Evolutionary conservation across 2,329 filamentous ascomycete species (phyloP), one percentile per base, ranked within the genome.

Genomic region (Fusarium odoratissimum): DNA sequence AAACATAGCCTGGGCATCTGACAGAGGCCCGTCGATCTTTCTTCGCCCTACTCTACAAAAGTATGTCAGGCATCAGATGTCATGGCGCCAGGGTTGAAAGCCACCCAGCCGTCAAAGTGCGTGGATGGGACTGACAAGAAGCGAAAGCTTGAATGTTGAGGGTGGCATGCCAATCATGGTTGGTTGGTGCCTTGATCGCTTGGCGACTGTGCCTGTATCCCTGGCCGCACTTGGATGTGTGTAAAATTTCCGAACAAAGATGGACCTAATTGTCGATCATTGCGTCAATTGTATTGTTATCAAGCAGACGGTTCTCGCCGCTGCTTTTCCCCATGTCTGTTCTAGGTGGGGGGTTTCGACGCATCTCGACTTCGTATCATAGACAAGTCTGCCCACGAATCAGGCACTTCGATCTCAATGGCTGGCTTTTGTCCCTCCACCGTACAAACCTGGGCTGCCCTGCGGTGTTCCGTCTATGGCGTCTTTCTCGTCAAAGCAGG

Each of bases 401-500:
- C 65, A 75, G 64, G 66, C 64, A 76, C 72, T 68, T 67, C 51
- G 54, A 65, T 69, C 61, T 64, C 54, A 72, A 65, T 74, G 72
- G 75, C 63, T 74, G 64, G 52, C 45, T 56, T 65, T 55, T 60
- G 57, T 66, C 64, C 67, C 31, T 60, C 60, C 67, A 61, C 68
- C 59, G 54, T 63, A 72, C 71, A 72, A 65, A 62, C 57, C 56
- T 75, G 62, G 63, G 64, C 71, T 72, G 55, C 51, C 55, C 76
- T 79, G 78, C 77, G 74, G 75, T 75, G 67, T 70, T 64, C 78
- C 78, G 76, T 75, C 67, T 71, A 63, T 77, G 69, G 77, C 71
- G 63, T 67, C 64, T 65, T 67, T 48, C 67, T 74, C 70, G 73
- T 72, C 75, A 78, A 78, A 67, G 52, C 60, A 76, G 57, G 67